A percentile compares a stretch with the other conserved stretches of the same genome.
Evolutionary conservation across 176 grass and related monocot genomes (phyloP).

Genomic region (Microstegium vimineum): DNA sequence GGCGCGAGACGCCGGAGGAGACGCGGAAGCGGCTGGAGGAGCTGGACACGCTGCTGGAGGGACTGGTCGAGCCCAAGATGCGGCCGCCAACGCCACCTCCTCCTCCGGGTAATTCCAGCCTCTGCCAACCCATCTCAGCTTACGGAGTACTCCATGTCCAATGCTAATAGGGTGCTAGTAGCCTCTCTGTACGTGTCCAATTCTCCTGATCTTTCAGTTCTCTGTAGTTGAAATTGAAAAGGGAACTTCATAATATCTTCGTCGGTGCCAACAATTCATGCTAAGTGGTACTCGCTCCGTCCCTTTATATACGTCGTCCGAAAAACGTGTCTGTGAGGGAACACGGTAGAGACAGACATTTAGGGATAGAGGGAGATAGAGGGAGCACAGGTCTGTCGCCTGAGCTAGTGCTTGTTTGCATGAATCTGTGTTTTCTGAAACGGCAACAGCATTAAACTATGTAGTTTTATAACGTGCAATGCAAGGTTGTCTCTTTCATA

Average conservation of each 20-base stretch:
- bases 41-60: constrained; percentile 73
- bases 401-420: neutral
- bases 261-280: neutral
- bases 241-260: neutral
- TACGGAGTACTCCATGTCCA: too few species aligned
- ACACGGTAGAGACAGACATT: too few species aligned
- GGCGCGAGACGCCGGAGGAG: constrained; percentile 24
- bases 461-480: neutral
- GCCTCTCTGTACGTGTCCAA: neutral
- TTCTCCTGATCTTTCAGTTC: neutral
- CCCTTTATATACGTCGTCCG: too few species aligned
- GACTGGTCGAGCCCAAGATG: constrained; percentile 51
- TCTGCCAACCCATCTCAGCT: neutral
- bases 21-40: constrained; percentile 50
- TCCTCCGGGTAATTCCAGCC: constrained; percentile 26
- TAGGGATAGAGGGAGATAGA: too few species aligned
- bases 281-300: too few species aligned
- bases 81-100: constrained; percentile 24
- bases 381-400: neutral
- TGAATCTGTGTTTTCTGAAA: neutral
- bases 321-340: too few species aligned
- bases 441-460: neutral
- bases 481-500: neutral
- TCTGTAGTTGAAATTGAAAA: neutral
- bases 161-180: neutral